phyloP scores from a whole-genome alignment of 768 basidiomycete species.

The Amyloporia xantha region DNA sequence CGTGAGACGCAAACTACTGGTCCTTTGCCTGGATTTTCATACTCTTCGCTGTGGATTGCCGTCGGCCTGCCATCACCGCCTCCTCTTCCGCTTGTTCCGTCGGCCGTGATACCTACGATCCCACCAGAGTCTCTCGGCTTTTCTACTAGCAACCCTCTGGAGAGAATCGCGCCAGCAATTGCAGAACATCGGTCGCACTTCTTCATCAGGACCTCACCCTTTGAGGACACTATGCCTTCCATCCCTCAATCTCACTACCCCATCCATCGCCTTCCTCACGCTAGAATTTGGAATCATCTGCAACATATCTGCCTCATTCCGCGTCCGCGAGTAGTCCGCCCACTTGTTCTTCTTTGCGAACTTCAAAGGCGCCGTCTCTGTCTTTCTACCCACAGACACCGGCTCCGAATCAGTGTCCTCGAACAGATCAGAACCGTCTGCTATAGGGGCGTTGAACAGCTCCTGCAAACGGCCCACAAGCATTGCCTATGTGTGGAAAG shows the following conservation, averaged over 20 bases:
- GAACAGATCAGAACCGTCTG: conserved; percentile 92
- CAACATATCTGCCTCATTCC: conserved; percentile 54
- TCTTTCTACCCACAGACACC: conserved; percentile 87
- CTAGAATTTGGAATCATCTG: conserved; percentile 95
- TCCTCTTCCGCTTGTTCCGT: conserved; percentile 52
- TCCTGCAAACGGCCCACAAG: conserved; percentile 82
- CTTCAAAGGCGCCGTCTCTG: conserved; percentile 84
- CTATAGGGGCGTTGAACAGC: conserved; percentile 80
- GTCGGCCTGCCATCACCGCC: conserved; percentile 64
- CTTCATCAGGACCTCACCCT: conserved; percentile 93
- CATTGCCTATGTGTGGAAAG: conserved; percentile 50
- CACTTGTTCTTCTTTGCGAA: conserved; percentile 81
- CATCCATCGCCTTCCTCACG: conserved; percentile 92
- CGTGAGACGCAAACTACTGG: conserved; percentile 84
- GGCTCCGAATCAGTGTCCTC: conserved; percentile 62
- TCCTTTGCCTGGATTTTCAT: conserved; percentile 93
- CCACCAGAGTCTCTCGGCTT: conserved; percentile 89
- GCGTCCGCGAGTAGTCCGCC: conserved; percentile 59
- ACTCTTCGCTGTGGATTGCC: conserved; percentile 96
- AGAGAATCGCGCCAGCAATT: conserved; percentile 86
- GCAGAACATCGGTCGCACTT: conserved; percentile 91
- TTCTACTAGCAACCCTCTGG: conserved; percentile 88
- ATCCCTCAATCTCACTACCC: conserved; percentile 58
- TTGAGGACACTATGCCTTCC: conserved; percentile 71
- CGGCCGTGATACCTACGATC: conserved; percentile 85